These are phyloP conservation scores for Schoenoplectus triqueter DNA, from an alignment of 202 grass and related monocot species.

Conservation along the genomic window DNA sequence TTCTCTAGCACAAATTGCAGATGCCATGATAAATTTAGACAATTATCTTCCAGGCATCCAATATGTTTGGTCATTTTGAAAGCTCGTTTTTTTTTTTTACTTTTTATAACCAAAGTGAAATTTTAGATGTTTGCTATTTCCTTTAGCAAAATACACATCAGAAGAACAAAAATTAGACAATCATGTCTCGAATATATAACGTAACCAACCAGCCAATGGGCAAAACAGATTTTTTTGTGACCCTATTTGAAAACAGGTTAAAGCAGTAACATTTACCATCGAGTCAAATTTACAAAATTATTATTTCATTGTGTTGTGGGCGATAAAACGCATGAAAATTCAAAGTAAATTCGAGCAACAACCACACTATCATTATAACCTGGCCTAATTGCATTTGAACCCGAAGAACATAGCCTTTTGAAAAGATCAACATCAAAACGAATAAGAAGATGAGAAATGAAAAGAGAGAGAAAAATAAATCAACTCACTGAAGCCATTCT, in stretches of 20 bases:
- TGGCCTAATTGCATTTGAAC: neutral
- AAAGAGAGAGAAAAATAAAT: neutral
- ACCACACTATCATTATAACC: neutral
- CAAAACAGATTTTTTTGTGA: neutral
- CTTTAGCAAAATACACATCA: neutral
- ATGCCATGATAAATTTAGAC: constrained; percentile 16
- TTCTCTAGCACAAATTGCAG: neutral
- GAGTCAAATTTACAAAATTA: constrained; percentile 8
- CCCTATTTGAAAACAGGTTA: neutral
- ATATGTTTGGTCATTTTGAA: neutral
- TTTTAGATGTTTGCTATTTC: neutral
- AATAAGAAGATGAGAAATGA: neutral
- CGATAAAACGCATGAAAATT: constrained; percentile 17
- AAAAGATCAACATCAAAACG: neutral
- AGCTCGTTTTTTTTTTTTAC: constrained; percentile 5
- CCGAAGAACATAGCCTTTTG: neutral
- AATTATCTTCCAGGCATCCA: neutral
- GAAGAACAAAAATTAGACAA: neutral
- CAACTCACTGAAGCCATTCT: constrained; percentile 77
- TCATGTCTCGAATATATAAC: neutral
- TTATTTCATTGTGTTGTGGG: neutral
- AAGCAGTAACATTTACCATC: neutral
- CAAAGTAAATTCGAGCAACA: constrained; percentile 12
- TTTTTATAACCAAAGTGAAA: constrained; percentile 7
- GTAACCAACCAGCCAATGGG: neutral